Base-by-base conservation (phyloP, 2,329 filamentous ascomycete species). In the Apiospora malaysiana region DNA sequence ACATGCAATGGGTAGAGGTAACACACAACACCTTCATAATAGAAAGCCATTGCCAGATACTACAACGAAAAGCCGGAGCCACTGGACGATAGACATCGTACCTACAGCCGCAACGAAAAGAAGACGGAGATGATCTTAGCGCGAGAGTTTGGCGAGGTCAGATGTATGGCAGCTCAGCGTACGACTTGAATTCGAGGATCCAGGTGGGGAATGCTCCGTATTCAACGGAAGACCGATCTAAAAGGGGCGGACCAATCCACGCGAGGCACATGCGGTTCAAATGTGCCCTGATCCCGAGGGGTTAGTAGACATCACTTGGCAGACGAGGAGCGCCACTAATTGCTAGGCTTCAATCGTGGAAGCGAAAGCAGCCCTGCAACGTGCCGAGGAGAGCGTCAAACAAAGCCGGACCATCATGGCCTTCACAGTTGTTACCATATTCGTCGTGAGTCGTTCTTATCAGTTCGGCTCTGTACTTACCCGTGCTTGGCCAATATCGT, bases 341-440 rank as follows among this genome's bases (percentile, higher is more conserved):
- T 3, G 5, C 21, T 79, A 82, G 71, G 76, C 78, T 0, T 77
- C 76, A 9, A 78, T 81, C 25, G 77, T 81, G 40, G 79, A 82
- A 66, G 78, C 79, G 8, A 77, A 77, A 51, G 74, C 75, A 14
- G 79, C 79, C 18, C 73, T 81, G 14, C 71, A 74, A 8, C 68
- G 75, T 42, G 79, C 79, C n/a, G 75, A 77, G 32, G 77, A 81
- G 70, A 77, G 73, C 25, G 74, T 78, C 45, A 73, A 75, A 9
- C 79, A 81, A 71, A 78, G 78, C 7, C 73, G 78, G 21, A 73
- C 78, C 6, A 78, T 82, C 37, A 77, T 81, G 73, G 75, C 77
- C 5, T 81, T 81, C 37, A 81, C 80, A 0, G 72, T 81, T 16
- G 77, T 81, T 0, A 81, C 78, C 10, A 80, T 81, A n/a, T 74